Percentiles rank a stretch among this genome's conserved stretches.
Evolutionary conservation across 805 yeast genomes (phyloP).

Genomic region (Kodamaea sagamina): DNA sequence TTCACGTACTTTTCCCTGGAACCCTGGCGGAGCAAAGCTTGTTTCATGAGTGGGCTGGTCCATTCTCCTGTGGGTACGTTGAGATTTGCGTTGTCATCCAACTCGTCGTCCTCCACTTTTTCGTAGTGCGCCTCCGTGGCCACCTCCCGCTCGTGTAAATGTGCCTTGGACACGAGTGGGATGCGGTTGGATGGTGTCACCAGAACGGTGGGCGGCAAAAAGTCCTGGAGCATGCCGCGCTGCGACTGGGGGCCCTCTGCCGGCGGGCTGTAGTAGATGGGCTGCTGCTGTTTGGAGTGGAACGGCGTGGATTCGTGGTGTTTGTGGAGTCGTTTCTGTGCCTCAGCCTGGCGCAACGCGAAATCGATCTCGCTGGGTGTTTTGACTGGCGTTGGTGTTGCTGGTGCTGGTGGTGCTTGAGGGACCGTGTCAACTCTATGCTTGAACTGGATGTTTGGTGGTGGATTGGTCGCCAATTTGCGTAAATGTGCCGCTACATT

Average conservation of each 20-base stretch:
- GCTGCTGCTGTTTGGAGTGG: conserved; percentile 12
- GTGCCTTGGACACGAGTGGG: not conserved
- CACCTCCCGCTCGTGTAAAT: not conserved
- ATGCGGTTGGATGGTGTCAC: conserved; percentile 6
- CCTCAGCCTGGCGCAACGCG: conserved; percentile 6
- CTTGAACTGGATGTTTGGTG: conserved; percentile 14
- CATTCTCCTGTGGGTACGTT: conserved; percentile 28
- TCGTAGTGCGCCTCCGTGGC: not conserved
- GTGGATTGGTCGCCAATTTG: conserved; percentile 14
- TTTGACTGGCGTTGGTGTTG: conserved; percentile 1
- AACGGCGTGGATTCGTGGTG: not conserved
- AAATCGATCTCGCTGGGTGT: conserved; percentile 11
- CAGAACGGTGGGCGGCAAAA: conserved; percentile 24
- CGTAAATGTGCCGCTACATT: conserved; percentile 9
- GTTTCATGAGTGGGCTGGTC: conserved; percentile 44
- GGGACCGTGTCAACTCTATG: not conserved
- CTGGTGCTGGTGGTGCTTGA: not conserved
- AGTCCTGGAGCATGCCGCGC: conserved; percentile 26
- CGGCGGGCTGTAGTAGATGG: conserved; percentile 37
- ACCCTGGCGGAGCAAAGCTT: conserved; percentile 45
- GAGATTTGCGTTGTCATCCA: conserved; percentile 7
- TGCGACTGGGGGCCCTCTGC: conserved; percentile 24
- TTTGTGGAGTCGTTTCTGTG: not conserved
- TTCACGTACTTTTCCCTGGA: conserved; percentile 2
- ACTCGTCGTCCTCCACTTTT: conserved; percentile 10